Base-by-base conservation (phyloP, 192 early-diverging fungal genomes). In the Ramicandelaber brevisporus region DNA sequence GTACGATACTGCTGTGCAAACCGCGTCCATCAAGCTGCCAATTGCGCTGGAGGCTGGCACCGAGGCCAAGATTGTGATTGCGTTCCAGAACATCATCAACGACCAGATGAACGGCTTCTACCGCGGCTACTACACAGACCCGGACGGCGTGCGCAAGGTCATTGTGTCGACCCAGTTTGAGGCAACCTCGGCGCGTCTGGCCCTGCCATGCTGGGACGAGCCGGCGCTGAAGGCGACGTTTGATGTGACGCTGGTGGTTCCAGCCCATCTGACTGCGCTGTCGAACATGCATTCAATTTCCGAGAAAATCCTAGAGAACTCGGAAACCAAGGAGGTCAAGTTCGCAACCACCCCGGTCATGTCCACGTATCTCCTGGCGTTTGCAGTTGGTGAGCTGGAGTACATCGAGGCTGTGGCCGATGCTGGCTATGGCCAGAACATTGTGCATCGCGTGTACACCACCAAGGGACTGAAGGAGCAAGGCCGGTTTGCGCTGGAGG, bases 151-250 rank as follows among this genome's bases (percentile, higher is more conserved):
- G 14, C 31, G 41, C 20, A 70, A 63, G 44, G 65, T 74, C 47
- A 59, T 97, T 41, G 85, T 78, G 5, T 77, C 75, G 5, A 95
- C 92, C 4, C 89, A 98, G 48, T 98, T 93, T 40, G 83, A 93
- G 61, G 63, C 85, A 6, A 86, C 80, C 12, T 73, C 87, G 44
- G 76, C 76, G 16, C 73, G 89, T 33, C 67, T 78, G 18, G 73
- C 76, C 9, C 78, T 97, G 50, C 92, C 92, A n/a, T 95, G 75
- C 48, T 93, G 73, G 70, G 89, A 98, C 53, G 92, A 95, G 59
- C 92, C 92, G 19, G 63, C 69, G 33, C 64, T 80, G 26, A 98
- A 98, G 57, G 85, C 89, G 17, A 86, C 79, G 0, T 98, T 93
- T 32, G 79, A 88, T 39, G 63, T 89, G 21, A 82, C 74, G 2